Base-by-base conservation (phyloP, 2,329 filamentous ascomycete genomes). In the Aspergillus oerlinghausenensis region DNA sequence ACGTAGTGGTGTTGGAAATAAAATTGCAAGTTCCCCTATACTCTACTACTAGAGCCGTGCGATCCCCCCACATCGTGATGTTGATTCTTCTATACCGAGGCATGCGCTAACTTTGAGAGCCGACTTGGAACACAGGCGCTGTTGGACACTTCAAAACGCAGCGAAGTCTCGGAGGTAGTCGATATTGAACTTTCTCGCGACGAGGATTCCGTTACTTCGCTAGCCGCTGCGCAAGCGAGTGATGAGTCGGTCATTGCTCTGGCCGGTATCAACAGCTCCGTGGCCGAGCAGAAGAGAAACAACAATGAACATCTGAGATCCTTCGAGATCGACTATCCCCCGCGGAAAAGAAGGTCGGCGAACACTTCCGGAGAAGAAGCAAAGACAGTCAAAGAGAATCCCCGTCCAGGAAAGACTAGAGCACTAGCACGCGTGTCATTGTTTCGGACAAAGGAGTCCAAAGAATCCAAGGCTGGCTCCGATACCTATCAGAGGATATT, bases 131-230 rank as follows among this genome's bases (percentile, higher is more conserved):
- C 54, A 48, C 64, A 90, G 87, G 87, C 85, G 29, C 78, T 92
- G 14, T 80, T 96, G 60, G 87, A 93, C 70, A 82, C 87, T n/a
- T 85, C 84, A 19, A 79, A 78, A 65, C 85, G 83, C 40, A 79
- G 84, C 55, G 83, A 86, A 50, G 77, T 90, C 51, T 81, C 85
- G 60, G 78, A 88, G 63, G 78, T 82, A 23, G 84, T 86, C 62
- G 89, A 96, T 64, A 80, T 93, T 67, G 86, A 91, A 57, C 84
- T 96, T 50, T 89, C 89, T 60, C 83, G 85, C 65, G 85, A 92
- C 69, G 92, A 97, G 77, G 93, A 97, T 75, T 95, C 89, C 55
- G 90, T 96, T 57, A 91, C 88, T 62, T 92, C 89, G 54, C 80
- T 97, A 51, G 90, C 86, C 45, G 84, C 88, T 52, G 86, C 90